These are phyloP conservation scores for Clonostachys byssicola DNA, from an alignment of 2,329 filamentous ascomycete species.

Conservation along the genomic window DNA sequence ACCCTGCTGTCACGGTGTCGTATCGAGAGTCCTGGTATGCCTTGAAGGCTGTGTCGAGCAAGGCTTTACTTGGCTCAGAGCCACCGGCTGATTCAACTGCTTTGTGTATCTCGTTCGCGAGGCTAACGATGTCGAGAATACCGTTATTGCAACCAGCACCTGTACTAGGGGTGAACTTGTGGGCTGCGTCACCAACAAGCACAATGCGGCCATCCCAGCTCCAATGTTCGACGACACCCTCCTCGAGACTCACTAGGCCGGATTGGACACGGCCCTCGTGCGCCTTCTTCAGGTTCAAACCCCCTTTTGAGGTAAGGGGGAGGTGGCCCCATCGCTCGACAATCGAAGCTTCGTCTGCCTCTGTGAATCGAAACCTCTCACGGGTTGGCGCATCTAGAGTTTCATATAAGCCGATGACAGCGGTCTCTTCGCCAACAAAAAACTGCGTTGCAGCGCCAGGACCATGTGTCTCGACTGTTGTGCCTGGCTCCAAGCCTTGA, in stretches of 20 bases:
- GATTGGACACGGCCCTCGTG: conserved; percentile 3
- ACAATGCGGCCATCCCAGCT: conserved; percentile 4
- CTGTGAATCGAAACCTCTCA: conserved; percentile 15
- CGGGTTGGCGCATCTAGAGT: conserved; percentile 14
- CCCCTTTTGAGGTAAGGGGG: conserved; percentile 1
- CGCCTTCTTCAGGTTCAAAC: too few relatives aligned
- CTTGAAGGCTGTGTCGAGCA: background rate
- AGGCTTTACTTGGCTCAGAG: too few relatives aligned
- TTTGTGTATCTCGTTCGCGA: conserved; percentile 13
- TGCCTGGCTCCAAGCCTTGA: background rate
- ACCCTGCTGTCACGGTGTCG: background rate
- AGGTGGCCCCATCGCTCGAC: conserved; percentile 15
- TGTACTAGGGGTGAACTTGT: conserved; percentile 21
- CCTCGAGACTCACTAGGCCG: conserved; percentile 16
- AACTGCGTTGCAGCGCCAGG: conserved; percentile 6
- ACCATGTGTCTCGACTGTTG: background rate
- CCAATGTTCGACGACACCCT: conserved; percentile 14
- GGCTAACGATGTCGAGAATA: conserved; percentile 15
- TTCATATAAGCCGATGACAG: conserved; percentile 18
- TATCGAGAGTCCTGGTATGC: conserved; percentile 3
- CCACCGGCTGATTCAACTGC: background rate
- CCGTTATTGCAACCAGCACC: conserved; percentile 21
- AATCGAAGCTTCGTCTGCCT: conserved; percentile 16
- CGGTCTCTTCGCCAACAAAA: conserved; percentile 11
- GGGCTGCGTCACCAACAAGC: conserved; percentile 19